These are phyloP conservation scores for Rosa multiflora DNA, from an alignment of 306 rosid species.

Conservation along the genomic window DNA sequence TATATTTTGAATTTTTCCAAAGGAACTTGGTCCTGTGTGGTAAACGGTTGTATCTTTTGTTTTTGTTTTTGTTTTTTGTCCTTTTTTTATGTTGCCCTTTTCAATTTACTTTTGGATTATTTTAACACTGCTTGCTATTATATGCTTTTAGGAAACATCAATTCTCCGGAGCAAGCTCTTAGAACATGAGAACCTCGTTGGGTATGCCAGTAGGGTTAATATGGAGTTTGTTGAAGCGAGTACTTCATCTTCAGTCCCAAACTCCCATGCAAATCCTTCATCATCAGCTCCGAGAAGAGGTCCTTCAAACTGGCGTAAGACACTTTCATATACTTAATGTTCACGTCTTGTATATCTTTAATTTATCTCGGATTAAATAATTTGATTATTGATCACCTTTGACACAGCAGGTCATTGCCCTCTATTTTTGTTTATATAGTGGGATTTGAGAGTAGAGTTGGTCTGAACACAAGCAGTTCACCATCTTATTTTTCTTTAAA, in stretches of 20 bases:
- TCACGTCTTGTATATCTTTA: not conserved
- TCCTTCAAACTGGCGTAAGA: conserved; percentile 68
- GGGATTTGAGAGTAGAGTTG: not conserved
- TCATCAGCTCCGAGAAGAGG: conserved; percentile 62
- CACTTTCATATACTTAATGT: conserved; percentile 25
- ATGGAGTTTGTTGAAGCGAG: conserved; percentile 50
- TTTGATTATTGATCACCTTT: not conserved
- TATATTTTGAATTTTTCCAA: not conserved
- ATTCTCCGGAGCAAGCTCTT: conserved; percentile 59
- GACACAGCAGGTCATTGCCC: not conserved
- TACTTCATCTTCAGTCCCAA: conserved; percentile 47
- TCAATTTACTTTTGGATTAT: not conserved
- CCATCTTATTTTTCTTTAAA: conserved; percentile 6
- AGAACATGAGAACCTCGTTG: conserved; percentile 71
- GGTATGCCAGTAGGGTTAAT: conserved; percentile 62
- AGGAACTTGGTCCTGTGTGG: not conserved
- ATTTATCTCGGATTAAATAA: not conserved
- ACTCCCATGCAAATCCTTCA: conserved; percentile 41
- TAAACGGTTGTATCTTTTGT: not conserved
- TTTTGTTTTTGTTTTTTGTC: not conserved
- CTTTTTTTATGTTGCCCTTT: not conserved
- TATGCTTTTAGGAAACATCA: conserved; percentile 74
- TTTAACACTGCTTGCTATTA: conserved; percentile 25
- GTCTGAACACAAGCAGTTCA: not conserved
- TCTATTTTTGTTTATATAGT: not conserved